Evolutionary conservation across 176 grass and related monocot species (phyloP).

Genomic region (Carex kokanica): DNA sequence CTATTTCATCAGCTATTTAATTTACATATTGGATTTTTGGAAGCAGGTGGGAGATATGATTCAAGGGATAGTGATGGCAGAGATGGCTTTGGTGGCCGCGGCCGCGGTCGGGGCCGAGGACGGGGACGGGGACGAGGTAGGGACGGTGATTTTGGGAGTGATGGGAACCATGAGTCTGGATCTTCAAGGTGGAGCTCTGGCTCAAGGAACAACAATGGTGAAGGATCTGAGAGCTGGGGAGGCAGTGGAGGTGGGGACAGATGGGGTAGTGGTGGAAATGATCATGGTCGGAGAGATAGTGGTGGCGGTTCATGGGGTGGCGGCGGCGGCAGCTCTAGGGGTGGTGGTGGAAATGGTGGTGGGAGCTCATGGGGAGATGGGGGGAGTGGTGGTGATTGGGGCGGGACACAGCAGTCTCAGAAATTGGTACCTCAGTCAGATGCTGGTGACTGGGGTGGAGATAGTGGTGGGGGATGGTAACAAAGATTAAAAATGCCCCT

Average conservation of each 20-base stretch:
- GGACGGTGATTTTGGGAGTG: slow-evolving; percentile 45
- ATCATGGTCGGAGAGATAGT: slow-evolving; percentile 34
- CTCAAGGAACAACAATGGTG: slow-evolving; percentile 34
- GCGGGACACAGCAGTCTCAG: slow-evolving; percentile 39
- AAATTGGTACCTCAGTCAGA: slow-evolving; percentile 45
- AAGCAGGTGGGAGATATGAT: slow-evolving; percentile 74
- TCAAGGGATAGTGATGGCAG: slow-evolving; percentile 47
- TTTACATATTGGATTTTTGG: neutral
- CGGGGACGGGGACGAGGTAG: slow-evolving; percentile 36
- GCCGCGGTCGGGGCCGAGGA: slow-evolving; percentile 38
- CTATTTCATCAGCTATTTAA: neutral
- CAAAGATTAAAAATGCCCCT: neutral
- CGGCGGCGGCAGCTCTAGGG: neutral
- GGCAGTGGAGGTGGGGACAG: slow-evolving; percentile 27
- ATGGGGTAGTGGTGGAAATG: slow-evolving; percentile 27
- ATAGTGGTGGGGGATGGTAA: slow-evolving; percentile 34
- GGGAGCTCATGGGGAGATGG: slow-evolving; percentile 21
- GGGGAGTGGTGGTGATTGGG: slow-evolving; percentile 14
- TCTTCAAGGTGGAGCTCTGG: slow-evolving; percentile 34
- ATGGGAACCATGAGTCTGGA: slow-evolving; percentile 28
- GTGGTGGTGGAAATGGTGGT: slow-evolving; percentile 19
- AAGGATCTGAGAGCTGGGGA: slow-evolving; percentile 6
- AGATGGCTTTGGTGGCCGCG: slow-evolving; percentile 51
- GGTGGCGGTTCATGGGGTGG: slow-evolving; percentile 27
- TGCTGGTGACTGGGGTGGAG: slow-evolving; percentile 34